phyloP scores from a whole-genome alignment of 192 early-diverging fungal species.

The Coemansia sp. region DNA sequence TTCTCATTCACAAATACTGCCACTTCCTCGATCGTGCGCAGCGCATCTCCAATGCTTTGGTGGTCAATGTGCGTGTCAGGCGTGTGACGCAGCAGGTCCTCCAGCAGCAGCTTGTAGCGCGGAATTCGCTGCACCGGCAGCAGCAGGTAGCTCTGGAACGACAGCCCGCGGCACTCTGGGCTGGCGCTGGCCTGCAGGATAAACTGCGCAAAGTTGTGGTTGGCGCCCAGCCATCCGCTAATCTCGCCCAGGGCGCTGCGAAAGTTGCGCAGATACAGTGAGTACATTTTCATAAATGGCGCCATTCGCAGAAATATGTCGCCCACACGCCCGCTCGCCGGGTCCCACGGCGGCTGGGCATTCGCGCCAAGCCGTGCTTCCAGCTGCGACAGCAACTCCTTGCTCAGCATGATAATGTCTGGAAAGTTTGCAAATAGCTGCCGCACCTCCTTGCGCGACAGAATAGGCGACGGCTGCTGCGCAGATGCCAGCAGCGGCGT shows the following conservation, averaged over 20 bases:
- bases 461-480: conserved; percentile 38
- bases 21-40: conserved; percentile 58
- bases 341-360: conserved; percentile 43
- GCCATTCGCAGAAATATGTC: conserved; percentile 53
- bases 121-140: conserved; percentile 55
- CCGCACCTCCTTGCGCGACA: conserved; percentile 58
- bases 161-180: conserved; percentile 51
- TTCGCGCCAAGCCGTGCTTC: conserved; percentile 56
- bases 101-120: conserved; percentile 54
- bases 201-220: conserved; percentile 39
- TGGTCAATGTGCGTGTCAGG: conserved; percentile 45
- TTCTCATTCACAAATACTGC: conserved; percentile 79
- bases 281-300: conserved; percentile 58
- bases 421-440: conserved; percentile 69
- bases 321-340: conserved; percentile 38
- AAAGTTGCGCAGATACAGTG: conserved; percentile 58
- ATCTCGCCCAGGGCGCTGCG: conserved; percentile 51
- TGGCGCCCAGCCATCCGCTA: conserved; percentile 34
- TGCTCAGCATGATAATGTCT: conserved; percentile 62
- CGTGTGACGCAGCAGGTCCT: conserved; percentile 59
- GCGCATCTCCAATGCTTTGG: conserved; percentile 42
- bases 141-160: conserved; percentile 57
- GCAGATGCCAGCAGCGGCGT: conserved; percentile 46
- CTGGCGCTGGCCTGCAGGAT: conserved; percentile 39
- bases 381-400: conserved; percentile 58